Percentiles rank a stretch among this genome's conserved stretches.
phyloP scores from a whole-genome alignment of 2,329 filamentous ascomycete genomes.

The Sarocladiaceae sp. region DNA sequence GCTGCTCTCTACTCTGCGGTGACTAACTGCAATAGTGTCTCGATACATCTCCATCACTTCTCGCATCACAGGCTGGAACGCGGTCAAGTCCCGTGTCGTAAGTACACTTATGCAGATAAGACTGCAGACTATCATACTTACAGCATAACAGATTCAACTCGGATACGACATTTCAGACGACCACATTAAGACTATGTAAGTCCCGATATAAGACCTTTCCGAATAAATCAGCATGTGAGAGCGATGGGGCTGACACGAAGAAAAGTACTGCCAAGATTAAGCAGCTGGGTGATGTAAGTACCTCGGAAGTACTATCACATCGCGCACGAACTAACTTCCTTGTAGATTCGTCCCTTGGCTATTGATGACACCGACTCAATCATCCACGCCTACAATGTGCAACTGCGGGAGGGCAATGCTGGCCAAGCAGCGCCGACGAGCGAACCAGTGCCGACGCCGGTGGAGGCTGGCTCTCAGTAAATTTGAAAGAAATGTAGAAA shows the following conservation, averaged over 20 bases:
- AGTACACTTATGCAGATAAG: neutral
- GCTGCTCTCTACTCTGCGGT: neutral
- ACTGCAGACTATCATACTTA: neutral
- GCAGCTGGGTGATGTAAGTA: conserved; percentile 1
- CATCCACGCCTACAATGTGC: conserved; percentile 9
- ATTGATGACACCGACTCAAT: conserved; percentile 10
- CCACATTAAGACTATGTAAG: conserved; percentile 7
- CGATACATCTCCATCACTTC: conserved; percentile 8
- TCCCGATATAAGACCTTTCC: neutral
- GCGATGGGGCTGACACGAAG: neutral
- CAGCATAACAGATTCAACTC: neutral
- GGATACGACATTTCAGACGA: conserved; percentile 9
- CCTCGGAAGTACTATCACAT: neutral
- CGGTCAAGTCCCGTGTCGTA: conserved; percentile 6
- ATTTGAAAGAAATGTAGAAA: neutral
- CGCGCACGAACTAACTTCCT: neutral
- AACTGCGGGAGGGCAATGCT: neutral
- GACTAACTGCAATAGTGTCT: neutral
- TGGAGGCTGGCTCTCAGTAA: neutral
- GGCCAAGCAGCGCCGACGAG: neutral
- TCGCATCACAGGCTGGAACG: conserved; percentile 10
- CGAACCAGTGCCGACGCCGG: too few species aligned
- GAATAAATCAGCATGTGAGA: neutral
- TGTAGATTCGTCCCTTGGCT: neutral
- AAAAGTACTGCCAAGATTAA: conserved; percentile 4